Conservation (phyloP, 177 flowering plant species). For the Vitis hybrid region DNA sequence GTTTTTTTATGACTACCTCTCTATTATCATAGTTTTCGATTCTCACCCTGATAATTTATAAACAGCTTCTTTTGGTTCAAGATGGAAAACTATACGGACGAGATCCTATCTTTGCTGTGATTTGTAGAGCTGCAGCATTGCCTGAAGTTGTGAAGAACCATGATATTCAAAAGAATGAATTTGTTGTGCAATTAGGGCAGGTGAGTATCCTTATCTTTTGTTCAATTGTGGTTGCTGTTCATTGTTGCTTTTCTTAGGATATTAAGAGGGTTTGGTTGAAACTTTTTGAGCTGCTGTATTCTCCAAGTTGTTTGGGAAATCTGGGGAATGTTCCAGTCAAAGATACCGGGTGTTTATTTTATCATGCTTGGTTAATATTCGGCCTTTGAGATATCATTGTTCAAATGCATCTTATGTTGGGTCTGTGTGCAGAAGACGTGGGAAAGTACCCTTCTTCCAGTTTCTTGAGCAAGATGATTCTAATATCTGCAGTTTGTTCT, state of each 20-base stretch:
- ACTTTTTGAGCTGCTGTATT: no score
- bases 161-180: constrained; percentile 64
- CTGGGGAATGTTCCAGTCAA: no score
- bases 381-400: neutral
- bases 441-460: constrained; percentile 8
- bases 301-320: no score
- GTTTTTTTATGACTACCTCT: neutral
- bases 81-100: constrained; percentile 96
- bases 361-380: neutral
- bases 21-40: constrained; percentile 6
- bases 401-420: neutral
- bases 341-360: no score
- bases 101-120: constrained; percentile 66
- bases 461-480: constrained; percentile 5
- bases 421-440: neutral
- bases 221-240: neutral
- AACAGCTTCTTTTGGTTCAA: constrained; percentile 83
- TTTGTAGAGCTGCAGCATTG: constrained; percentile 68
- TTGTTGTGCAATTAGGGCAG: constrained; percentile 75
- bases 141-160: constrained; percentile 58
- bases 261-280: neutral
- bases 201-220: constrained; percentile 27
- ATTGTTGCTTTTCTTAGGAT: neutral
- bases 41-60: constrained; percentile 20
- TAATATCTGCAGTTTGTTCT: constrained; percentile 14